These are phyloP conservation scores for Naegleria gruberi DNA, from an alignment of 208 protist species.

Conservation along the genomic window DNA sequence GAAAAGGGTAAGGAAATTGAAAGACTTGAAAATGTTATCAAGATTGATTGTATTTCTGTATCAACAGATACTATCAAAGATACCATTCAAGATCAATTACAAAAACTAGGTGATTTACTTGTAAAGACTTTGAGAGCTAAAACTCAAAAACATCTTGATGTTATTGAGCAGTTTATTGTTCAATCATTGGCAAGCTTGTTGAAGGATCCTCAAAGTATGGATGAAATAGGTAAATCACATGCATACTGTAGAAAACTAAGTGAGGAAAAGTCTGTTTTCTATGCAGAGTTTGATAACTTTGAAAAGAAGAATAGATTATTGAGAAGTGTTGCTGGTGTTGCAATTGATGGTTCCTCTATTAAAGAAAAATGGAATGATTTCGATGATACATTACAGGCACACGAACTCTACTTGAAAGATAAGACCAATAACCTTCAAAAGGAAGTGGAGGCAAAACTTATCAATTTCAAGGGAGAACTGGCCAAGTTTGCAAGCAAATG, in stretches of 20 bases:
- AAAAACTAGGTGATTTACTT: slow-evolving; percentile 71
- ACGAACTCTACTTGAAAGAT: slow-evolving; percentile 79
- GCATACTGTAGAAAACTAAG: slow-evolving; percentile 62
- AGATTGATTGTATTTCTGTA: slow-evolving; percentile 84
- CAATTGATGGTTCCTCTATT: slow-evolving; percentile 63
- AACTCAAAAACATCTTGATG: slow-evolving; percentile 60
- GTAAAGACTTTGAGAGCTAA: slow-evolving; percentile 66
- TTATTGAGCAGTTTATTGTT: slow-evolving; percentile 69
- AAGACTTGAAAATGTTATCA: slow-evolving; percentile 75
- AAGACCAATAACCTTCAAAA: slow-evolving; percentile 61
- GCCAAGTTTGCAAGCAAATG: slow-evolving; percentile 79
- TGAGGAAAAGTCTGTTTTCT: slow-evolving; percentile 62
- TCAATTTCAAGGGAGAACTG: slow-evolving; percentile 64
- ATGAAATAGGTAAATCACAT: slow-evolving; percentile 82
- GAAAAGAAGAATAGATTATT: slow-evolving; percentile 81
- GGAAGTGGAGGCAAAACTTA: slow-evolving; percentile 56
- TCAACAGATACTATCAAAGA: slow-evolving; percentile 81
- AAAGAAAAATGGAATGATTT: slow-evolving; percentile 77
- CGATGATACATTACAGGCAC: slow-evolving; percentile 67
- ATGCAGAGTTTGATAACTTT: slow-evolving; percentile 76
- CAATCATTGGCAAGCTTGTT: slow-evolving; percentile 60
- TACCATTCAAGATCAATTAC: slow-evolving; percentile 80
- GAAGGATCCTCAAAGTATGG: slow-evolving; percentile 73
- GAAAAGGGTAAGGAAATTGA: slow-evolving; percentile 86
- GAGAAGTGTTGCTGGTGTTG: slow-evolving; percentile 65